Evolutionary conservation across 1,284 basidiomycete genomes (phyloP).

Genomic region (Cryptococcus sp.): DNA sequence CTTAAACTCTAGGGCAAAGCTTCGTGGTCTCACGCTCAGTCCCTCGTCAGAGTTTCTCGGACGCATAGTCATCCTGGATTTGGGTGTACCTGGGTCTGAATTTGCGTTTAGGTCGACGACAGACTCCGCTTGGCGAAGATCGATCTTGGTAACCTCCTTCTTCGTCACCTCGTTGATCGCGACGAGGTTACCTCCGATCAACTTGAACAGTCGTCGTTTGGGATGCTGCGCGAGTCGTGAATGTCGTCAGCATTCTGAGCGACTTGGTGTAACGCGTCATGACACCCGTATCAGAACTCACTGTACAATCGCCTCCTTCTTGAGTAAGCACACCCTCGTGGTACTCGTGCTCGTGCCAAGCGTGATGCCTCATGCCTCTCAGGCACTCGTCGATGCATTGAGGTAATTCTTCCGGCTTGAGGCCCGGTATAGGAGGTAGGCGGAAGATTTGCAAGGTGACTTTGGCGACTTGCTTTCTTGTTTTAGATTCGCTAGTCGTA

Average conservation of each 20-base stretch:
- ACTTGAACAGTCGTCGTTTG: conserved; percentile 80
- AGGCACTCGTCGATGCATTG: conserved; percentile 90
- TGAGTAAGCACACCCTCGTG: conserved; percentile 93
- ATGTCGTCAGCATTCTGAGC: not conserved
- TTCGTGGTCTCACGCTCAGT: conserved; percentile 63
- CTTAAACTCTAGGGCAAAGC: conserved; percentile 82
- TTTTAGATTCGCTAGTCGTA: conserved; percentile 34
- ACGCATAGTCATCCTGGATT: conserved; percentile 45
- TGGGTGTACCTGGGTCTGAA: conserved; percentile 27
- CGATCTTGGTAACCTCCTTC: conserved; percentile 84
- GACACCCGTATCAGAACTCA: too few species aligned
- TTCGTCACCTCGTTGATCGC: conserved; percentile 95
- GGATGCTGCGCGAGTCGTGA: conserved; percentile 57
- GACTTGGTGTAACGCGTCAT: not conserved
- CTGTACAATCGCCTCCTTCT: conserved; percentile 88
- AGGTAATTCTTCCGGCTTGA: conserved; percentile 76
- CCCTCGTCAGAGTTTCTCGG: conserved; percentile 67
- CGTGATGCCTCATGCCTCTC: conserved; percentile 80
- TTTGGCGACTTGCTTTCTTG: conserved; percentile 65
- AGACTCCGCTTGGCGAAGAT: conserved; percentile 76
- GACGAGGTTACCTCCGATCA: conserved; percentile 82
- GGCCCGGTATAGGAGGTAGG: conserved; percentile 79
- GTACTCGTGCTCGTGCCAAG: conserved; percentile 89
- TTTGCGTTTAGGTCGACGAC: conserved; percentile 69
- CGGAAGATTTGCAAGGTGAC: conserved; percentile 85